Evolutionary conservation across 257 asterid species (phyloP).

Genomic region (Fraxinus cuspidata): DNA sequence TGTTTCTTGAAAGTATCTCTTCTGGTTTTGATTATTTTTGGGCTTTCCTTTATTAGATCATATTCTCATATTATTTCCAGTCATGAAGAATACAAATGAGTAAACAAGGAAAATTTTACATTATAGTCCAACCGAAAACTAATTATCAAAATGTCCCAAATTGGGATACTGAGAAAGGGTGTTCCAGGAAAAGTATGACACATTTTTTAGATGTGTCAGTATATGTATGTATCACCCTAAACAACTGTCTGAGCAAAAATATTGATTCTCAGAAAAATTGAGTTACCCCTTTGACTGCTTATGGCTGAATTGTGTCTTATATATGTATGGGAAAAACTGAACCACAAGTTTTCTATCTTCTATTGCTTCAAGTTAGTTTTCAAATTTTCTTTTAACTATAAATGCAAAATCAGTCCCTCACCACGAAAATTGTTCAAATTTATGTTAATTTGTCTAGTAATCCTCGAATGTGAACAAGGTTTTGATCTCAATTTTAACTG

Average conservation of each 20-base stretch:
- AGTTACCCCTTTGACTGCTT: constrained; percentile 19
- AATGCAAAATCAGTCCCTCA: not conserved
- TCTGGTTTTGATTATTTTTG: not conserved
- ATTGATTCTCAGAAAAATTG: not conserved
- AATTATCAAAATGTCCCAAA: constrained; percentile 15
- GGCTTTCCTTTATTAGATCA: not conserved
- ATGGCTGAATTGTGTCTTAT: constrained; percentile 18
- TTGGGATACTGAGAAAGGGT: constrained; percentile 29
- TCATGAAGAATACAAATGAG: not conserved
- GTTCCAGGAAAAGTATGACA: constrained; percentile 33
- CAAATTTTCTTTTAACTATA: not conserved
- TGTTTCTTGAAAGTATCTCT: not conserved
- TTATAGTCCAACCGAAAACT: not conserved
- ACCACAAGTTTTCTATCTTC: not conserved
- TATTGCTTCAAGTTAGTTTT: too few species aligned
- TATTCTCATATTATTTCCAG: too few species aligned
- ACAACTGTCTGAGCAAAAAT: constrained; percentile 34
- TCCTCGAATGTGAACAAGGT: not conserved
- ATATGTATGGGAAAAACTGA: not conserved
- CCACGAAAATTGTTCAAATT: not conserved
- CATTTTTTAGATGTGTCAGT: constrained; percentile 51
- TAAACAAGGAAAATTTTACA: not conserved
- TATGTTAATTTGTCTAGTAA: not conserved
- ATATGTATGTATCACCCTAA: not conserved
- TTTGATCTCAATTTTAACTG: not conserved